These are phyloP conservation scores for Ramaria rubella DNA, from an alignment of 768 basidiomycete species.

Conservation along the genomic window DNA sequence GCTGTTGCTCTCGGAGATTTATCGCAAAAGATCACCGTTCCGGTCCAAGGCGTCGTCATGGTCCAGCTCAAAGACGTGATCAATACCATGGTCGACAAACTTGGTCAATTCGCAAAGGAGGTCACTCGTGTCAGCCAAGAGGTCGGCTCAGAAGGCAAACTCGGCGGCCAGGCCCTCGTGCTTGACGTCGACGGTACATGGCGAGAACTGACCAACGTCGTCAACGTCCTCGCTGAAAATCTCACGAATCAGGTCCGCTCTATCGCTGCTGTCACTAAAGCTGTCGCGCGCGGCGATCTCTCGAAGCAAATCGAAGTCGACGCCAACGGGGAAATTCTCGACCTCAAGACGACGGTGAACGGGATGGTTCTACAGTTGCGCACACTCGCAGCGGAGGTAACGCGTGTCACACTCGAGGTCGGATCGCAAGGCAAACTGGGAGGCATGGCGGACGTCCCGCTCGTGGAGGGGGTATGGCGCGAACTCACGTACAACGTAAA, in stretches of 20 bases:
- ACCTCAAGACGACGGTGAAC: slow-evolving; percentile 60
- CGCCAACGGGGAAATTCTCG: slow-evolving; percentile 82
- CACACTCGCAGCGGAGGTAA: slow-evolving; percentile 74
- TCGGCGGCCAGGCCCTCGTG: slow-evolving; percentile 51
- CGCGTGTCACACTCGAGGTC: slow-evolving; percentile 77
- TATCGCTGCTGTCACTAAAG: slow-evolving; percentile 58
- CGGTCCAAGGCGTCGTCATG: slow-evolving; percentile 74
- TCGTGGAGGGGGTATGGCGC: slow-evolving; percentile 89
- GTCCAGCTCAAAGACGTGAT: slow-evolving; percentile 75
- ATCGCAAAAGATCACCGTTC: slow-evolving; percentile 73
- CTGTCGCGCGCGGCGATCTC: slow-evolving; percentile 83
- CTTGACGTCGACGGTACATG: slow-evolving; percentile 88
- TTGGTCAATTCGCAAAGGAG: slow-evolving; percentile 86
- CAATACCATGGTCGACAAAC: slow-evolving; percentile 63
- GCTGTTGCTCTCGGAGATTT: slow-evolving; percentile 72
- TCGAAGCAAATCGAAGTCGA: slow-evolving; percentile 90
- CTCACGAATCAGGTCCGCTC: slow-evolving; percentile 33
- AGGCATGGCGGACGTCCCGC: slow-evolving; percentile 81
- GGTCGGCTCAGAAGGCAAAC: slow-evolving; percentile 79
- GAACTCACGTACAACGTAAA: slow-evolving; percentile 76
- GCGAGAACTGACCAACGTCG: slow-evolving; percentile 75
- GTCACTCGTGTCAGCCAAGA: slow-evolving; percentile 81
- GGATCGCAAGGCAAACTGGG: slow-evolving; percentile 86
- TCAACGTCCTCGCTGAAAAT: slow-evolving; percentile 26
- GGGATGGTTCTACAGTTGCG: slow-evolving; percentile 47